Evolutionary conservation across 805 yeast genomes (phyloP), one percentile per base, ranked within the genome.

Genomic region (Nakazawaea ishiwadae): DNA sequence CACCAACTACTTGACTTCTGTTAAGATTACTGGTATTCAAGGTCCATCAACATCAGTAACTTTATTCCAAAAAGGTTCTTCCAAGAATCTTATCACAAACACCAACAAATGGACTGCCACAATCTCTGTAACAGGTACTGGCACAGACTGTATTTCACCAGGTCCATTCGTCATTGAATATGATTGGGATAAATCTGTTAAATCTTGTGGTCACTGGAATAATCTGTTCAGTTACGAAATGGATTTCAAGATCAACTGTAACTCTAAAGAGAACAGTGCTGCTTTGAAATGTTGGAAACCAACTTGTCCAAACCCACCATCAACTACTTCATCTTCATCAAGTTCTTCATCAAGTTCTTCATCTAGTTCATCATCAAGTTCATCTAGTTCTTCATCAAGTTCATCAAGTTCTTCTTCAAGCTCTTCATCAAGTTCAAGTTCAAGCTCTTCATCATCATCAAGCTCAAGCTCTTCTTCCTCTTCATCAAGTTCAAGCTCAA

Each of bases 271-370:
- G 5, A 32, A 31, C 19, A 17, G 19, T 24, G 28, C 34, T 18
- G 16, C 38, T 6, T 33, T 39, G 34, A 16, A 28, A 8, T 33
- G 37, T 33, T 39, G 43, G 43, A 29, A 28, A 3, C 5, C 24
- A 15, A 12, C 10, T 3, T 39, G 43, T 39, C 34, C 32, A 15
- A 10, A 11, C 7, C 11, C 29, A 21, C 10, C 29, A 12, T 17
- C 18, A 5, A 23, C 16, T 10, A 14, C 29, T 14, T 12, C 37
- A n/a, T 10, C 35, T 19, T 12, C 14, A 4, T 5, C 35, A 6
- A 10, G 26, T 18, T 9, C 26, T 10, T 23, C 26, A 23, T 23
- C 26, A 23, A 10, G 10, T 6, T 12, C 35, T 5, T 12, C 35
- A 12, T 5, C 35, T 11, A 19, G 4, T 4, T 5, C 37, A 4